Conservation (phyloP, 371 early-diverging fungal species). For the Sanchytrium tribonematis region DNA sequence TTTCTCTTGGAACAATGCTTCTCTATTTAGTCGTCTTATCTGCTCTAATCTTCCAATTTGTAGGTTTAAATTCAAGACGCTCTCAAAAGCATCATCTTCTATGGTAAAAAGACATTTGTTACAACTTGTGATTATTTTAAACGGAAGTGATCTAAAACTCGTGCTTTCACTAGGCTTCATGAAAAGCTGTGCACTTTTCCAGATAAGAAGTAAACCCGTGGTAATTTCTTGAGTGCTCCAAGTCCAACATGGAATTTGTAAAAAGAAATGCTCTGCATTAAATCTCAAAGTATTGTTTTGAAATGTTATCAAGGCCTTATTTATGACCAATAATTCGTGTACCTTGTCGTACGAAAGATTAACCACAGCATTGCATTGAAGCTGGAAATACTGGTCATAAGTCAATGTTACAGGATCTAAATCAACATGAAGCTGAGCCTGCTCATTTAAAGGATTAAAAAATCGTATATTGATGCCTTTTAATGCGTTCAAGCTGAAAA, state of each 20-base stretch:
- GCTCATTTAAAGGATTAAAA: not conserved
- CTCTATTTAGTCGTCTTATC: not conserved
- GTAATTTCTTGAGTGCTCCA: not conserved
- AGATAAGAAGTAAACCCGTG: not conserved
- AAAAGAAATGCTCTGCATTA: not conserved
- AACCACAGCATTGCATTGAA: not conserved
- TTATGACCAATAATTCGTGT: not conserved
- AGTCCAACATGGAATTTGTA: not conserved
- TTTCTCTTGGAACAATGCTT: not conserved
- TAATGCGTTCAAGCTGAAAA: not conserved
- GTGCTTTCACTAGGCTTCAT: no score
- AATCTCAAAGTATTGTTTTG: not conserved
- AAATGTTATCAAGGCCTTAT: not conserved
- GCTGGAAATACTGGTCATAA: not conserved
- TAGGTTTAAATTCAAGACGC: not conserved
- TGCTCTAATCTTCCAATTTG: not conserved
- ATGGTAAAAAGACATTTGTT: not conserved
- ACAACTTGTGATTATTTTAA: no score
- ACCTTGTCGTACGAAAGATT: not conserved
- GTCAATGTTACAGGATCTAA: not conserved
- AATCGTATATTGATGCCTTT: not conserved
- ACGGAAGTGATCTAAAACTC: no score
- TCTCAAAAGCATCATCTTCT: not conserved
- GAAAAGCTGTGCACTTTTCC: no score
- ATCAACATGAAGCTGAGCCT: not conserved